phyloP scores from a whole-genome alignment of 1,139 yeast genomes.

The Yamadazyma diddensiae region DNA sequence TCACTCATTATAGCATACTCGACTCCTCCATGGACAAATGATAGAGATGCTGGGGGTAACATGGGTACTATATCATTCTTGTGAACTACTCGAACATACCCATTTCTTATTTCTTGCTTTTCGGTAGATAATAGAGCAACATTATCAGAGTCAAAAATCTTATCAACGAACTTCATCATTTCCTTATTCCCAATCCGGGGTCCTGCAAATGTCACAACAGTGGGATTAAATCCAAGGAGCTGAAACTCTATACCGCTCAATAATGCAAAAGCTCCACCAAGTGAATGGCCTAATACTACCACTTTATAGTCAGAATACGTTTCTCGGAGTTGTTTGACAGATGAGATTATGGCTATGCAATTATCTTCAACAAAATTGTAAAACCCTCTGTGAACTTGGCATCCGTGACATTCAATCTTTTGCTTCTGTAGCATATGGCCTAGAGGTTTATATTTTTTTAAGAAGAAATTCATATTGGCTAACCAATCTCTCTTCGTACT shows the following conservation, averaged over 20 bases:
- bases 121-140: slow-evolving; percentile 15
- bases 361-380: slow-evolving; percentile 40
- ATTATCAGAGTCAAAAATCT: slow-evolving; percentile 37
- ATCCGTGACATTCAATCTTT: slow-evolving; percentile 37
- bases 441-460: slow-evolving; percentile 37
- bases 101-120: slow-evolving; percentile 21
- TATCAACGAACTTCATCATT: slow-evolving; percentile 51
- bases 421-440: slow-evolving; percentile 9
- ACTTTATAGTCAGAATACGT: slow-evolving; percentile 46
- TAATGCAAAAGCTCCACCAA: slow-evolving; percentile 71
- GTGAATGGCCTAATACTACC: slow-evolving; percentile 63
- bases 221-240: slow-evolving; percentile 48
- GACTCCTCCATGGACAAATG: slow-evolving; percentile 47
- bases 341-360: slow-evolving; percentile 28
- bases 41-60: slow-evolving; percentile 49
- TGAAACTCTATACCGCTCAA: slow-evolving; percentile 59
- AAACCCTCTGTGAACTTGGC: slow-evolving; percentile 65
- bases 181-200: slow-evolving; percentile 59
- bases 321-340: slow-evolving; percentile 28
- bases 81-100: slow-evolving; percentile 53
- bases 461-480: slow-evolving; percentile 48
- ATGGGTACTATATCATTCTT: slow-evolving; percentile 54
- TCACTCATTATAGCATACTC: slow-evolving; percentile 44
- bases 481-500: slow-evolving; percentile 55
- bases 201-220: slow-evolving; percentile 56